Base-by-base conservation (phyloP, 768 basidiomycete species). In the Mycena latifolia region DNA sequence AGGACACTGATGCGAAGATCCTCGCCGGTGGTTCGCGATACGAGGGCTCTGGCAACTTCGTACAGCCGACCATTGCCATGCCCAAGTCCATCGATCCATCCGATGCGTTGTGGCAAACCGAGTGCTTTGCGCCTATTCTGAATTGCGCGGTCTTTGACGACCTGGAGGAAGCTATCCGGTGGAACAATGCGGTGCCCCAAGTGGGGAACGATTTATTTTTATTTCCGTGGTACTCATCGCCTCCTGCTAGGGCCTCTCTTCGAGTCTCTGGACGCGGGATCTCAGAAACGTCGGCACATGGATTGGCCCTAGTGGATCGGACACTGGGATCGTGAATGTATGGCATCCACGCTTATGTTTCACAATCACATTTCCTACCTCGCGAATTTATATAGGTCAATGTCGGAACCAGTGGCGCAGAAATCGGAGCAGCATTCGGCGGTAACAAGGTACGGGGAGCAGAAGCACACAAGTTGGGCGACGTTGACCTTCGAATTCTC, bases 261-360 rank as follows among this genome's bases (percentile, higher is more conserved):
- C 93, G 73, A 93, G 93, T 65, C 82, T 98, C 2, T 98, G 96
- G 92, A 96, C 96, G 55, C 87, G 88, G 43, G 92, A 94, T 72
- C 73, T 98, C 53, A 83, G 92, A 65, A 90, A 91, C 71, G 81
- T 98, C 57, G 95, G 96, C 55, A 92, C 89, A 79, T 98, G 95
- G 94, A 90, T 97, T 69, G 95, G 96, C 15, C 92, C 95, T 43
- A 84, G 85, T 63, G 96, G 96, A 31, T 92, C 91, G 27, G 97
- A 98, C 76, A 84, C 92, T 43, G 97, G 97, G 9, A 98, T 96
- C 69, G 94, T 96, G 65, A 96, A 96, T 78, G 94, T 93, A 75
- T 74, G 41, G 41, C 41, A n/a, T 3, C 89, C 82, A 56, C 57
- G 33, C 33, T 35, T 14, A 46, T 46, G 66, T 61, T 63, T 47